Evolutionary conservation across 257 asterid genomes (phyloP).

Genomic region (Solanum piurae): DNA sequence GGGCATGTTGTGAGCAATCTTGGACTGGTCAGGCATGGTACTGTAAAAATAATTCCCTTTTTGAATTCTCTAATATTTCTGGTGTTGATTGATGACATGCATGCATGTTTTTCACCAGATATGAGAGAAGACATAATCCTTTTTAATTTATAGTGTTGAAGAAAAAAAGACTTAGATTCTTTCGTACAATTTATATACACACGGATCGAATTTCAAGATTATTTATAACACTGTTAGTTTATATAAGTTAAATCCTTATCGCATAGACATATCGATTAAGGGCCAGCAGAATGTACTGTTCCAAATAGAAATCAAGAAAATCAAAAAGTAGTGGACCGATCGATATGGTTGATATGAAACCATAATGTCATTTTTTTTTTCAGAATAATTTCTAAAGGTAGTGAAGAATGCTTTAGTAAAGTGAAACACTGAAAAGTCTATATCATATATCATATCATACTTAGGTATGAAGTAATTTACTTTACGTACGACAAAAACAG

Average conservation of each 20-base stretch:
- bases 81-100: background rate
- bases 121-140: background rate
- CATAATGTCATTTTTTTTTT: background rate
- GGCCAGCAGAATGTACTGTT: background rate
- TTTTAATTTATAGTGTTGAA: background rate
- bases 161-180: background rate
- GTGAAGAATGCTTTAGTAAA: background rate
- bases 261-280: background rate
- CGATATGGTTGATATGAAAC: background rate
- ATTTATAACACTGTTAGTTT: background rate
- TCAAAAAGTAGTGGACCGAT: background rate
- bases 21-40: background rate
- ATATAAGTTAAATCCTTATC: background rate
- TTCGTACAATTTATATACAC: background rate
- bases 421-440: background rate
- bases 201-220: too few species aligned
- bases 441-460: background rate
- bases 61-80: background rate
- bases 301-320: background rate
- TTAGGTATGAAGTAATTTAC: background rate
- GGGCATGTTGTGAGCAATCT: background rate
- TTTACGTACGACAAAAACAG: background rate
- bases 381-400: background rate
- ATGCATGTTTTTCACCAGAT: background rate
- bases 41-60: background rate